Evolutionary conservation across 495 filamentous ascomycete genomes (phyloP), one percentile per base, ranked within the genome.

Genomic region (Achaetomiella virescens): DNA sequence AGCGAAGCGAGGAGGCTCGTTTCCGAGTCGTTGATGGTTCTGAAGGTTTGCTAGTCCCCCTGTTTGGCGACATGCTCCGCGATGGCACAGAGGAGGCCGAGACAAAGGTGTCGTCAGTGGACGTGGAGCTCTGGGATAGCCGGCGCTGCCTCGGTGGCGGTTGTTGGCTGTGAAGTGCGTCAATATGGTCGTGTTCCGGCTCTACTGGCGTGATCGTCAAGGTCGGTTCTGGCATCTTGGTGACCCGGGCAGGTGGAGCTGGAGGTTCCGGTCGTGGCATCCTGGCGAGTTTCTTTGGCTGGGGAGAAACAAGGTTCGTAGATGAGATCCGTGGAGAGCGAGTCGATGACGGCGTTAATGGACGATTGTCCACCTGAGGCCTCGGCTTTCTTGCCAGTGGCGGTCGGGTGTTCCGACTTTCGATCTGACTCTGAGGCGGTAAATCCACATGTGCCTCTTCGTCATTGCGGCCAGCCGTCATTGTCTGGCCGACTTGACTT

Each of bases 81-180:
- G 70, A 67, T 21, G 66, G 71, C 5, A 52, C 66, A 9, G 72
- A 75, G 2, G 74, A 75, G n/a, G 75, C 75, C 2, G 75, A 78
- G 18, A 78, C 74, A 50, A 78, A 78, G 0, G 67, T 72, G 20
- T 75, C 73, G 57, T 74, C 61, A 22, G 75, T 75, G 7, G 73
- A 76, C 20, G 48, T 59, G 6, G 75, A 76, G 35, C 35, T 57
- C 24, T 57, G 43, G 10, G 65, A 62, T 24, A 31, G 6, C 8
- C 44, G 51, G 29, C 66, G 64, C 2, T 10, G 38, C 18, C 21
- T 20, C 17, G 50, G 22, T 12, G 22, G 18, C 18, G 1, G 31
- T 11, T 25, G 9, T 25, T 31, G 10, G 31, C 33, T 15, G 12
- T 25, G 11, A n/a, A 24, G 0, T 21, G 27, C 20, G 14, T 40